phyloP scores from a whole-genome alignment of 169 alveolate genomes.

The Eimeria tenella region DNA sequence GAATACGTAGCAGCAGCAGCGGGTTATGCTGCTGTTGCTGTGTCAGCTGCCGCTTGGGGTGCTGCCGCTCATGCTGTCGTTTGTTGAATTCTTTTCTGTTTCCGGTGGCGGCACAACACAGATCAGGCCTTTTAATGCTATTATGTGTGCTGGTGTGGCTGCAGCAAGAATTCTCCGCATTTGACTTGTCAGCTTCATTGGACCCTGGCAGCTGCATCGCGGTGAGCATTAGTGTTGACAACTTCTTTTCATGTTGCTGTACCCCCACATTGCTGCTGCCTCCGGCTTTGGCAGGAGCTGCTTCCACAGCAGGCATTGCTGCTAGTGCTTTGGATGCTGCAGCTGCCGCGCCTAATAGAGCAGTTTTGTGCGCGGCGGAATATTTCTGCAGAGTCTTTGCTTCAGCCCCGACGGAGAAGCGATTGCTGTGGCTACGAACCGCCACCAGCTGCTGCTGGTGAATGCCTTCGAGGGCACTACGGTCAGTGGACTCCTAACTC shows the following conservation, averaged over 20 bases:
- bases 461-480: neutral
- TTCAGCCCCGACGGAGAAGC: slow-evolving; percentile 38
- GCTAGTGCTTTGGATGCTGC: neutral
- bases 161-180: slow-evolving; percentile 21
- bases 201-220: slow-evolving; percentile 35
- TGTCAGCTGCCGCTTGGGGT: too few relatives aligned
- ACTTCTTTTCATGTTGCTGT: too few relatives aligned
- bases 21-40: too few relatives aligned
- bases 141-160: neutral
- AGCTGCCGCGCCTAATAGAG: neutral
- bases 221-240: neutral
- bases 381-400: slow-evolving; percentile 7
- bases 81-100: too few relatives aligned
- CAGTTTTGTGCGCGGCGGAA: neutral
- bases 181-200: neutral
- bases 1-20: too few relatives aligned
- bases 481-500: neutral
- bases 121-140: too few relatives aligned
- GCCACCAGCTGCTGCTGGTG: slow-evolving; percentile 31
- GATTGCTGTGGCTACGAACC: neutral
- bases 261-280: neutral
- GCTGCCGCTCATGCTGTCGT: too few relatives aligned
- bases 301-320: neutral
- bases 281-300: neutral
- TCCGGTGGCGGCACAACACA: too few relatives aligned